Percentiles rank a stretch among this genome's conserved stretches.
Conservation (phyloP, 2,329 filamentous ascomycete genomes). For the Fusarium veterinarium region DNA sequence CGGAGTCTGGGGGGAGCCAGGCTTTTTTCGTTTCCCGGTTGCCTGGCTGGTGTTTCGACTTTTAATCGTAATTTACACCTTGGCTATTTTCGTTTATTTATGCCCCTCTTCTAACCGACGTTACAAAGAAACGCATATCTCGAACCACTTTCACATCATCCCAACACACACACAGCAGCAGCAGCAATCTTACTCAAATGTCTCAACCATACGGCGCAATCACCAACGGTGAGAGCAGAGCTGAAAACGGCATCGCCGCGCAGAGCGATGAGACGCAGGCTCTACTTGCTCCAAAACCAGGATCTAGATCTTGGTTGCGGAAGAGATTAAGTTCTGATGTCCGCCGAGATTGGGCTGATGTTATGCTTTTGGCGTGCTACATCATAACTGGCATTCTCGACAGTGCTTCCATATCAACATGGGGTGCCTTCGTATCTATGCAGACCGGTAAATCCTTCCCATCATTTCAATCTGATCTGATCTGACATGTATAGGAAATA, state of each 20-base stretch:
- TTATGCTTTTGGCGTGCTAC: slow-evolving; percentile 78
- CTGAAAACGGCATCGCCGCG: slow-evolving; percentile 8
- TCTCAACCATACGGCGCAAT: slow-evolving; percentile 37
- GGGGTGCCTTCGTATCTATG: slow-evolving; percentile 86
- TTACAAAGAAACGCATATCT: neutral
- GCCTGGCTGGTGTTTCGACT: neutral
- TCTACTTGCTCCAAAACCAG: slow-evolving; percentile 33
- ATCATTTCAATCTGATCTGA: neutral
- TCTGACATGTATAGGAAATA: slow-evolving; percentile 67
- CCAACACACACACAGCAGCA: neutral
- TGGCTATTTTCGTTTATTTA: slow-evolving; percentile 7
- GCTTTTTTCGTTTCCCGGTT: neutral
- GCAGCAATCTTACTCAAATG: slow-evolving; percentile 8
- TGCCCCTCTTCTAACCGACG: neutral
- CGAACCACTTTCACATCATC: neutral
- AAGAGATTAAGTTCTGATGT: slow-evolving; percentile 37
- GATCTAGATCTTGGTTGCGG: slow-evolving; percentile 32
- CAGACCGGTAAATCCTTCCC: slow-evolving; percentile 71
- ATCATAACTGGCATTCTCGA: slow-evolving; percentile 82
- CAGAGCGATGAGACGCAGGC: slow-evolving; percentile 23
- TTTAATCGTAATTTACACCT: neutral
- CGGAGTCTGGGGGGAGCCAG: neutral
- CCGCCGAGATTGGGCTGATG: slow-evolving; percentile 70
- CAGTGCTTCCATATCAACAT: slow-evolving; percentile 79
- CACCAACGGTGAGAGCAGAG: slow-evolving; percentile 1